A percentile compares a stretch with the other conserved stretches of the same genome.
Conservation (phyloP, 2,329 filamentous ascomycete species). For the Colletotrichum theobromicola region DNA sequence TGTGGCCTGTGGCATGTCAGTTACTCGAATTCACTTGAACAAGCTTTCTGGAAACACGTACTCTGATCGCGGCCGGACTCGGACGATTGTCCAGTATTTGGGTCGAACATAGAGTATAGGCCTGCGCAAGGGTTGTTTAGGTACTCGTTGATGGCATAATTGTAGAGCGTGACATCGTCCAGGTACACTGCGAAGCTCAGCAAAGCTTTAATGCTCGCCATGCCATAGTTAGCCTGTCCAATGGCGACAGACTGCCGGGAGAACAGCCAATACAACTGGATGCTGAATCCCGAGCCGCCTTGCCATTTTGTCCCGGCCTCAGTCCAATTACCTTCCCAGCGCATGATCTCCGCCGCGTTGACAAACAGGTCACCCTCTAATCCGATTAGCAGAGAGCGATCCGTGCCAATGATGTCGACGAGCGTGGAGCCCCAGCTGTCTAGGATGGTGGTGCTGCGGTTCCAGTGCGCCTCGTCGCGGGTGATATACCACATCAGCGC, state of each 20-base stretch:
- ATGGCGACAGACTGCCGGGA: constrained; percentile 39
- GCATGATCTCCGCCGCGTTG: constrained; percentile 49
- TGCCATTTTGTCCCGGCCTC: constrained; percentile 36
- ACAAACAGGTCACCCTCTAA: constrained; percentile 44
- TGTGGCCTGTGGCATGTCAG: constrained; percentile 25
- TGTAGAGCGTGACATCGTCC: constrained; percentile 44
- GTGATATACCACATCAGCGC: constrained; percentile 49
- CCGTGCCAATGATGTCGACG: constrained; percentile 36
- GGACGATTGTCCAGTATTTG: constrained; percentile 36
- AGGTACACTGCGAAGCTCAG: constrained; percentile 44
- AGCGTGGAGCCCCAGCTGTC: constrained; percentile 39
- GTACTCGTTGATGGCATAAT: constrained; percentile 42
- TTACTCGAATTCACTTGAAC: neutral
- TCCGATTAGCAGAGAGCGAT: constrained; percentile 39
- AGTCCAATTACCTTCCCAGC: constrained; percentile 45
- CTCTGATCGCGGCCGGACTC: constrained; percentile 43
- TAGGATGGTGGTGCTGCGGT: constrained; percentile 37
- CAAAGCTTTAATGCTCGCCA: constrained; percentile 43
- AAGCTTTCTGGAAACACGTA: neutral
- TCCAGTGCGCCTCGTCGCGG: constrained; percentile 37
- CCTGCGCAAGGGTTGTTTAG: constrained; percentile 42
- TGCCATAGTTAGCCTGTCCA: constrained; percentile 48
- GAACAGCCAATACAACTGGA: constrained; percentile 46
- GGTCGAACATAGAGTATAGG: constrained; percentile 31
- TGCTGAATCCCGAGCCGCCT: constrained; percentile 41